Conservation (phyloP, 2,329 filamentous ascomycete species). For the Aspergillus fumigatus region DNA sequence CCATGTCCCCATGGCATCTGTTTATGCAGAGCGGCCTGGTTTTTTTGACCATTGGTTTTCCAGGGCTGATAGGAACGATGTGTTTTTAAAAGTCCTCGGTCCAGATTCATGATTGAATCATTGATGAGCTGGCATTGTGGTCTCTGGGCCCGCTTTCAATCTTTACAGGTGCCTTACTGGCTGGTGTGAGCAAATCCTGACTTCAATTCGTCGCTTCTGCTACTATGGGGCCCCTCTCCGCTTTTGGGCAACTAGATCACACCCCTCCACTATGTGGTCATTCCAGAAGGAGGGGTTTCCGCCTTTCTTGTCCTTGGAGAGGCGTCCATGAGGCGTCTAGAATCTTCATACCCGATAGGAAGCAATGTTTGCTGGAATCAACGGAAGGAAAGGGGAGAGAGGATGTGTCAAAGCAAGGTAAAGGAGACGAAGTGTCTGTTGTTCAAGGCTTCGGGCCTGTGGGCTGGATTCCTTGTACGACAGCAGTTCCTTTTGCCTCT, state of each 20-base stretch:
- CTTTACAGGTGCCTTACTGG: conserved; percentile 13
- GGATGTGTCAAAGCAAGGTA: background rate
- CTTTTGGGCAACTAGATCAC: conserved; percentile 25
- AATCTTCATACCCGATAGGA: conserved; percentile 19
- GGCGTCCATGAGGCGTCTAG: conserved; percentile 16
- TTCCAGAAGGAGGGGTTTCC: conserved; percentile 13
- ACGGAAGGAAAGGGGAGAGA: conserved; percentile 2
- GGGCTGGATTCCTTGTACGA: conserved; percentile 20
- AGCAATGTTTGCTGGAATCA: conserved; percentile 7
- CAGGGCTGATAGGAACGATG: conserved; percentile 14
- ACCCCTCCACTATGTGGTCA: conserved; percentile 12
- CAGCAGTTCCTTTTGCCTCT: conserved; percentile 12
- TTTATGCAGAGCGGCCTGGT: conserved; percentile 29
- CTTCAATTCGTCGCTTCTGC: conserved; percentile 21
- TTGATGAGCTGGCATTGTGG: conserved; percentile 30
- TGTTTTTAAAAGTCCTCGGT: conserved; percentile 7
- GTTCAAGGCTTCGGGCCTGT: conserved; percentile 16
- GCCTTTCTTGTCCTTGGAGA: conserved; percentile 6
- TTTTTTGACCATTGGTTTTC: conserved; percentile 15
- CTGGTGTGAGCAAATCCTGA: conserved; percentile 10
- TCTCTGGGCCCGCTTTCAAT: conserved; percentile 19
- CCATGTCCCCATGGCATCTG: conserved; percentile 13
- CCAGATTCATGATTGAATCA: conserved; percentile 13
- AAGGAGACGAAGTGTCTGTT: conserved; percentile 21
- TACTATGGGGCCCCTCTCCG: conserved; percentile 22